A percentile compares a stretch with the other conserved stretches of the same genome.
Evolutionary conservation across 1,284 basidiomycete species (phyloP).

Genomic region (Malassezia caprae): DNA sequence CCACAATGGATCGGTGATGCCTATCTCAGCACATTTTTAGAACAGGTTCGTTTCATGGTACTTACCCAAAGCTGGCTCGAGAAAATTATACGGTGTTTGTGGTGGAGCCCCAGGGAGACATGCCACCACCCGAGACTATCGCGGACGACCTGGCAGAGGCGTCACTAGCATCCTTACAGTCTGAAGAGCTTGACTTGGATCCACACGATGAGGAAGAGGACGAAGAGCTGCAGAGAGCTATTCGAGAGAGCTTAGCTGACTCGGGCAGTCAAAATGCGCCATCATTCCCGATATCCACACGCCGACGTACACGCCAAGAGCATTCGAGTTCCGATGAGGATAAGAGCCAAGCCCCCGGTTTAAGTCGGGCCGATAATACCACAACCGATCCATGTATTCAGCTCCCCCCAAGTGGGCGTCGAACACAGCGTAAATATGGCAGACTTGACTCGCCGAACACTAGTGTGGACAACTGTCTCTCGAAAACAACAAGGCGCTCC

Average conservation of each 20-base stretch:
- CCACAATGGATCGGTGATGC: slow-evolving; percentile 38
- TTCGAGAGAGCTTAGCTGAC: slow-evolving; percentile 29
- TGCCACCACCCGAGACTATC: neutral
- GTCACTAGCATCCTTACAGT: neutral
- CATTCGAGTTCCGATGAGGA: slow-evolving; percentile 14
- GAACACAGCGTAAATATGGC: neutral
- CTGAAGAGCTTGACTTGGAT: neutral
- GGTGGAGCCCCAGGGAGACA: slow-evolving; percentile 11
- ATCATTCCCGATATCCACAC: slow-evolving; percentile 7
- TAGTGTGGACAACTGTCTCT: neutral
- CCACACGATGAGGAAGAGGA: slow-evolving; percentile 19
- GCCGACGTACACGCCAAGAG: slow-evolving; percentile 18
- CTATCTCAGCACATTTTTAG: slow-evolving; percentile 39
- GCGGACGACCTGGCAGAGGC: slow-evolving; percentile 5
- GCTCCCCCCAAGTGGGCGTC: neutral
- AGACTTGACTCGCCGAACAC: neutral
- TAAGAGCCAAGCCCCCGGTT: too few relatives aligned
- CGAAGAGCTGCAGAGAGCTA: slow-evolving; percentile 33
- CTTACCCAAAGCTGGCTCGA: slow-evolving; percentile 19
- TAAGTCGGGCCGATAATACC: neutral
- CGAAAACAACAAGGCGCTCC: neutral
- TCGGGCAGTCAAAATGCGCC: neutral
- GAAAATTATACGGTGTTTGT: slow-evolving; percentile 45
- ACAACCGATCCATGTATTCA: neutral
- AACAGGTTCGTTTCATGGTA: slow-evolving; percentile 16